These are phyloP conservation scores for Alternaria metachromatica DNA, from an alignment of 2,329 filamentous ascomycete genomes.

Conservation along the genomic window DNA sequence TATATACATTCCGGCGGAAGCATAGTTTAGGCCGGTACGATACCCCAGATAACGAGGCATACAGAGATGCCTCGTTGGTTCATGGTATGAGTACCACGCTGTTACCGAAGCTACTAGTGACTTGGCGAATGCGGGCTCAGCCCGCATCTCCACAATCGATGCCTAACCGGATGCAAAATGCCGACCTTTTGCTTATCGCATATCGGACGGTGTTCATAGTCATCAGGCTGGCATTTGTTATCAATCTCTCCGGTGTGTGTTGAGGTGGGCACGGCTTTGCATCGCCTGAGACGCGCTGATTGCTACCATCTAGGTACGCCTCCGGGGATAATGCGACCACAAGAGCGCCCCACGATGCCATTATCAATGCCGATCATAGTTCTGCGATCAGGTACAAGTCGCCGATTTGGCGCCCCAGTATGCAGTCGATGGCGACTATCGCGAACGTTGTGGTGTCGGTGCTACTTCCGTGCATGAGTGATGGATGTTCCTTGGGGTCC, in stretches of 20 bases:
- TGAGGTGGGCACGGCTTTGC: neutral
- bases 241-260: neutral
- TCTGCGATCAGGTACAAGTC: neutral
- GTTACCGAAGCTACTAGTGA: neutral
- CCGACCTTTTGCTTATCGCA: neutral
- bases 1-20: neutral
- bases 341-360: neutral
- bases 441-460: neutral
- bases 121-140: constrained; percentile 1
- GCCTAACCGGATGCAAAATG: neutral
- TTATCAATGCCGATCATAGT: too few relatives aligned
- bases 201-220: neutral
- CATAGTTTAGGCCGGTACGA: neutral
- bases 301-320: neutral
- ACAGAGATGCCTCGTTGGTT: constrained; percentile 3
- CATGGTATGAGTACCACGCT: neutral
- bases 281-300: neutral
- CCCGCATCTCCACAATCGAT: neutral
- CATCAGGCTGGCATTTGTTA: neutral
- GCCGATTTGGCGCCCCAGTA: accelerated
- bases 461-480: neutral
- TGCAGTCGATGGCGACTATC: neutral
- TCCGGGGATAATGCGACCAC: neutral
- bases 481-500: neutral
- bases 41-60: neutral